Conservation (phyloP, 2,329 filamentous ascomycete genomes). For the Orbilia javanica region DNA sequence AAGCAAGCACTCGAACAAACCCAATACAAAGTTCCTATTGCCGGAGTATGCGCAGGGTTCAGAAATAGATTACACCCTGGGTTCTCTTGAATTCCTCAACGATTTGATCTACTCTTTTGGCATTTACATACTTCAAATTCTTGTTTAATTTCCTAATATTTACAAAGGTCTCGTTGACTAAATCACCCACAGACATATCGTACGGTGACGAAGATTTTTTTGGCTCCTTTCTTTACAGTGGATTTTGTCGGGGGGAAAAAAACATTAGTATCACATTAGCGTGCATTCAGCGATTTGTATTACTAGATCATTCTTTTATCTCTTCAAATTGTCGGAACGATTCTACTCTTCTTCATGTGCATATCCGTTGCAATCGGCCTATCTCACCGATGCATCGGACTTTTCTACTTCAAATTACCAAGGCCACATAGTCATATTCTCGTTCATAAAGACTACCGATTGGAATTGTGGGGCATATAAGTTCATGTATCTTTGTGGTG, state of each 20-base stretch:
- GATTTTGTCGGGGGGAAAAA: background rate
- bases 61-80: background rate
- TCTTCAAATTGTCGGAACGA: background rate
- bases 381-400: too few species aligned
- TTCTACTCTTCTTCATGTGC: background rate
- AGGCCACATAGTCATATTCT: too few species aligned
- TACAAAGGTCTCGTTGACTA: background rate
- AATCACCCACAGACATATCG: background rate
- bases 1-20: background rate
- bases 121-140: background rate
- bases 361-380: too few species aligned
- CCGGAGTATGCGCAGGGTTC: background rate
- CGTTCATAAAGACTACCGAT: too few species aligned
- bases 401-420: background rate
- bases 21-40: background rate
- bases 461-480: too few species aligned
- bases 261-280: background rate
- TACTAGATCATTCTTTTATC: background rate
- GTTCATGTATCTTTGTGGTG: too few species aligned
- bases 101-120: background rate
- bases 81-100: too few species aligned
- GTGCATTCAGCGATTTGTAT: constrained; percentile 9
- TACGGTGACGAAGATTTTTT: background rate
- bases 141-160: constrained; percentile 5
- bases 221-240: background rate